Base-by-base conservation (phyloP, 805 yeast species). In the Kregervanrija fluxuum region DNA sequence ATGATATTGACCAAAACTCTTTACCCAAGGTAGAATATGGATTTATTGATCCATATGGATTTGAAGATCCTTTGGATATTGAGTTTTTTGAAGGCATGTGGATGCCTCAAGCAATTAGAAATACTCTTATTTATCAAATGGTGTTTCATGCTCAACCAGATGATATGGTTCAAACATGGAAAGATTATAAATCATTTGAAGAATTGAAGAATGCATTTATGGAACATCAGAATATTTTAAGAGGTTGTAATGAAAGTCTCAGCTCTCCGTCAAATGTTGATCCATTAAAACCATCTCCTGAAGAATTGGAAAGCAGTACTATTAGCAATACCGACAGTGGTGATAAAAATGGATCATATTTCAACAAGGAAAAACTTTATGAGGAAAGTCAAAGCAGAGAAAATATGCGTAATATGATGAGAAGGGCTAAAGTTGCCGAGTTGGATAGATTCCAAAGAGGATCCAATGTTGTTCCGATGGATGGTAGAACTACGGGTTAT, bases 101-200 rank as follows among this genome's bases (percentile, higher is more conserved):
- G 96, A 76, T 73, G 59, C 82, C 82, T 5, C 79, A 77, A 55
- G 97, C 99, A 0, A 68, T 83, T 43, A 73, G 90, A 54, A 93
- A 93, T 57, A 88, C 98, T 0, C 71, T 77, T 47, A 67, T 95
- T 1, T 93, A 77, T 67, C 73, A 96, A 48, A 70, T 83, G 61
- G 85, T 93, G 1, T 93, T 93, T 73, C 90, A 90, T 51, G 80
- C 87, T 49, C 99, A 95, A 59, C 99, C 99, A 0, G 99, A 93
- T 63, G 88, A 91, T 60, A 71, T 78, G 6, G 98, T 91, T n/a
- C 72, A 72, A 17, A 75, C 89, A 0, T 93, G 99, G 99, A 75
- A 75, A 45, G 95, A 88, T 45, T 93, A 88, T 62, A 90, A 86
- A 60, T 79, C 74, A 28, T 84, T 71, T 59, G 73, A 79, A 47